Evolutionary conservation across 2,329 filamentous ascomycete species (phyloP).

Genomic region (Fusarium sp.): DNA sequence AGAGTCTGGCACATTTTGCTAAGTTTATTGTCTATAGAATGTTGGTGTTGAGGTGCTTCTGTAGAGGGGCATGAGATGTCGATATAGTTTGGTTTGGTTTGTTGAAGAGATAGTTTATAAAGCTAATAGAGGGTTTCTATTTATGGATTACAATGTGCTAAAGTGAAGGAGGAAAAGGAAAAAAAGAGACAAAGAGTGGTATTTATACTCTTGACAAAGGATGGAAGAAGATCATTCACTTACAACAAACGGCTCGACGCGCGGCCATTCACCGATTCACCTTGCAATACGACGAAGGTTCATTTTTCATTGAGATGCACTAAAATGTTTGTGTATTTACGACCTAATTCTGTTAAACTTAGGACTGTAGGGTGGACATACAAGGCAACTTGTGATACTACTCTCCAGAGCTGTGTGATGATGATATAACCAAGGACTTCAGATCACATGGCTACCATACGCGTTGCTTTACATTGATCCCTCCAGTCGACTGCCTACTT

Average conservation of each 20-base stretch:
- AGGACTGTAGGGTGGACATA: not conserved
- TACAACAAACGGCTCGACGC: slow-evolving; percentile 1
- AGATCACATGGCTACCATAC: not conserved
- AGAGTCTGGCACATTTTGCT: slow-evolving; percentile 36
- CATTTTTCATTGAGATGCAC: not conserved
- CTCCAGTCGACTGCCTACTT: not conserved
- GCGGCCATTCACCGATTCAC: not conserved
- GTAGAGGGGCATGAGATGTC: not conserved
- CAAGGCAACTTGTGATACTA: slow-evolving; percentile 23
- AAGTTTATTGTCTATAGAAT: not conserved
- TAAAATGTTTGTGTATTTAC: not conserved
- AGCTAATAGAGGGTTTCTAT: not conserved
- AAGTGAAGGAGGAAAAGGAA: not conserved
- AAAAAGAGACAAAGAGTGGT: not conserved
- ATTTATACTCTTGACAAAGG: slow-evolving; percentile 12
- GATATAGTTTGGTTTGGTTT: not conserved
- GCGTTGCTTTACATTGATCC: not conserved
- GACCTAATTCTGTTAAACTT: slow-evolving; percentile 2
- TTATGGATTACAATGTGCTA: not conserved
- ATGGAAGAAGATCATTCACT: slow-evolving; percentile 5
- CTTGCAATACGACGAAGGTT: not conserved
- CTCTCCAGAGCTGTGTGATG: slow-evolving; percentile 5
- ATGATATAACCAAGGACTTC: slow-evolving; percentile 1
- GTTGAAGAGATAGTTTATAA: not conserved
- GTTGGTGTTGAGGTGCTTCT: not conserved